A percentile compares a stretch with the other conserved stretches of the same genome.
phyloP scores from a whole-genome alignment of 257 asterid genomes.

The Ilex asprella region DNA sequence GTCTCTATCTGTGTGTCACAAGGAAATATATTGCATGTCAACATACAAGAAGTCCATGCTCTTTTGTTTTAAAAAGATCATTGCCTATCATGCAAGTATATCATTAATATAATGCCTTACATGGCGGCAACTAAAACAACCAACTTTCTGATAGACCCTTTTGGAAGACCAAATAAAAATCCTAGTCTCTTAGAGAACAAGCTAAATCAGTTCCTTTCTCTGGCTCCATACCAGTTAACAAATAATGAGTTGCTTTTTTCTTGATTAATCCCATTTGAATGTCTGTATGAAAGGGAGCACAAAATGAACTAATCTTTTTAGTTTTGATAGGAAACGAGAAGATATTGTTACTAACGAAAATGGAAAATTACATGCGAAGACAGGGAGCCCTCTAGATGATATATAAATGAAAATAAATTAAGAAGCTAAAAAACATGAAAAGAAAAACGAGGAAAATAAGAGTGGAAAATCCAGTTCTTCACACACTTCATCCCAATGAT shows the following conservation, averaged over 20 bases:
- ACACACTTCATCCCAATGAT: no score
- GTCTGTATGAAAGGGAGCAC: constrained; percentile 3
- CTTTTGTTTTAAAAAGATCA: not conserved
- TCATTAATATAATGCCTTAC: no score
- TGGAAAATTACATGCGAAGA: no score
- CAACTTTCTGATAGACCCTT: not conserved
- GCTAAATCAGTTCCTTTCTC: no score
- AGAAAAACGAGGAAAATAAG: no score
- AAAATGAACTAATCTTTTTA: not conserved
- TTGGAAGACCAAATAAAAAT: not conserved
- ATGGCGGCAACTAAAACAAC: not conserved
- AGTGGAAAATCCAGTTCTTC: no score
- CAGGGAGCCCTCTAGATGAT: no score
- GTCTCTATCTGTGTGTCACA: constrained; percentile 70
- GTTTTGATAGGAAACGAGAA: no score
- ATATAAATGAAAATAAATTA: no score
- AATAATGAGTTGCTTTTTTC: not conserved
- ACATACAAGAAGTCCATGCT: constrained; percentile 3
- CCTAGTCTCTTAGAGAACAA: not conserved
- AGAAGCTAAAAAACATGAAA: no score
- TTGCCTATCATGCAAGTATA: no score
- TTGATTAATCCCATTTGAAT: constrained; percentile 5
- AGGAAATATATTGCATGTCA: not conserved
- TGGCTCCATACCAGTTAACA: not conserved
- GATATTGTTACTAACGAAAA: no score